Conservation (phyloP, 176 grass and related monocot species). For the Puya raimondii region DNA sequence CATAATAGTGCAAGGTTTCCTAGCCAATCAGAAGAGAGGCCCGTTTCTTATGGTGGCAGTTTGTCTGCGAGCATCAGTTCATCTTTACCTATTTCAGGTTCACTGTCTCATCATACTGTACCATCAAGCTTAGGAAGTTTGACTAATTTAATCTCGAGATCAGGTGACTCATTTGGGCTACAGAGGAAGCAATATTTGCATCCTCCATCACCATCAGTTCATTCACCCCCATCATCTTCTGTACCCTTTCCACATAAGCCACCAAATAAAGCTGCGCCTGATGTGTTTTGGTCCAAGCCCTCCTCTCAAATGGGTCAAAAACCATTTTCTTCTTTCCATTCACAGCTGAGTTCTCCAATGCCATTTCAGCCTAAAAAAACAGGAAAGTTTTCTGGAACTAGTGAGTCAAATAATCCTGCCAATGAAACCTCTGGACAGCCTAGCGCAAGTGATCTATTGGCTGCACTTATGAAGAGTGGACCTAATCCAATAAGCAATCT, state of each 20-base stretch:
- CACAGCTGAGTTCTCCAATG: conserved; percentile 8
- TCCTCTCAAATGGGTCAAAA: conserved; percentile 30
- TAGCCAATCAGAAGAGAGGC: conserved; percentile 31
- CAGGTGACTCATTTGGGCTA: conserved; percentile 34
- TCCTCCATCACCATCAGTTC: conserved; percentile 34
- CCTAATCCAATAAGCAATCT: conserved; percentile 35
- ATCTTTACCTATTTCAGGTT: conserved; percentile 34
- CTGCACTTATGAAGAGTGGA: conserved; percentile 56
- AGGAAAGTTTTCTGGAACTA: conserved; percentile 31
- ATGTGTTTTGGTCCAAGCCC: conserved; percentile 36
- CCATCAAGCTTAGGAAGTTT: conserved; percentile 33
- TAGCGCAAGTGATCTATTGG: conserved; percentile 47
- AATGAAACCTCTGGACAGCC: conserved; percentile 20
- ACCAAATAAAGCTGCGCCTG: conserved; percentile 36
- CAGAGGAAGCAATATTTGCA: conserved; percentile 56
- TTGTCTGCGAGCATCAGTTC: conserved; percentile 35
- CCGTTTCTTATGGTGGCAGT: conserved; percentile 17
- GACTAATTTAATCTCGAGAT: conserved; percentile 19
- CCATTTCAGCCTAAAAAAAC: conserved; percentile 14
- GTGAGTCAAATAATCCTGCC: conserved; percentile 13
- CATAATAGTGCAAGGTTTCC: conserved; percentile 38
- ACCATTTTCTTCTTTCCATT: conserved; percentile 12
- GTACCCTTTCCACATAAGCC: conserved; percentile 30
- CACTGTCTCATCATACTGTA: conserved; percentile 23
- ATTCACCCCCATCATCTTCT: conserved; percentile 36